phyloP scores from a whole-genome alignment of 179 eudicot species.

The Heliamphora pulchella region DNA sequence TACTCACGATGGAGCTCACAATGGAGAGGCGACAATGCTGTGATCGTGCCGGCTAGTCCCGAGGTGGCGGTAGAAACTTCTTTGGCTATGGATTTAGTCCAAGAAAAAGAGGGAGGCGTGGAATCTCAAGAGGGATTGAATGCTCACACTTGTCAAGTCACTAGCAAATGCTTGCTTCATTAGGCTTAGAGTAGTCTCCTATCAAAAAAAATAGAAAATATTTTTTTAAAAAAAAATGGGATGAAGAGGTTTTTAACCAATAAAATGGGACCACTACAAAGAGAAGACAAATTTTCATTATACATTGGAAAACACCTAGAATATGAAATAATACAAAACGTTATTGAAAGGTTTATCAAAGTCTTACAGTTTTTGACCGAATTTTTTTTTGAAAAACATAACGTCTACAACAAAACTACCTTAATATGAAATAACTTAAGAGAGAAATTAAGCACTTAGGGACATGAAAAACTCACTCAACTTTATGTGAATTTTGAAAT shows the following conservation, averaged over 20 bases:
- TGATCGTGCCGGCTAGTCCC: too few species aligned
- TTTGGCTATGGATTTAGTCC: too few species aligned
- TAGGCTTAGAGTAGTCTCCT: constrained; percentile 58
- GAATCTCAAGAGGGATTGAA: background rate
- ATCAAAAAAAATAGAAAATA: constrained; percentile 14
- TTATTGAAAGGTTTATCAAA: too few species aligned
- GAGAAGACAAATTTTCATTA: background rate
- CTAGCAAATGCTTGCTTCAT: constrained; percentile 58
- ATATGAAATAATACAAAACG: too few species aligned
- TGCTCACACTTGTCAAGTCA: constrained; percentile 39
- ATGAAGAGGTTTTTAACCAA: constrained; percentile 3
- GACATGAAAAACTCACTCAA: background rate
- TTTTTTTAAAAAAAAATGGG: background rate
- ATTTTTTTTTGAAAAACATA: background rate
- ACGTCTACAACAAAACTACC: background rate
- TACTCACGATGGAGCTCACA: too few species aligned
- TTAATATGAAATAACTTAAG: background rate
- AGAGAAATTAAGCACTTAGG: background rate
- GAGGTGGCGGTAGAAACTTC: too few species aligned
- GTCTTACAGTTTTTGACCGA: too few species aligned
- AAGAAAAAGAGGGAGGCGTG: too few species aligned
- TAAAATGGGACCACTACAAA: background rate
- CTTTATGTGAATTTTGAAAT: too few species aligned
- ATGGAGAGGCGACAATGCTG: too few species aligned
- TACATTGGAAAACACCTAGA: background rate